A percentile compares a stretch with the other conserved stretches of the same genome.
These are phyloP conservation scores for Hortiboletus campestris DNA, from an alignment of 768 basidiomycete species.

Conservation along the genomic window DNA sequence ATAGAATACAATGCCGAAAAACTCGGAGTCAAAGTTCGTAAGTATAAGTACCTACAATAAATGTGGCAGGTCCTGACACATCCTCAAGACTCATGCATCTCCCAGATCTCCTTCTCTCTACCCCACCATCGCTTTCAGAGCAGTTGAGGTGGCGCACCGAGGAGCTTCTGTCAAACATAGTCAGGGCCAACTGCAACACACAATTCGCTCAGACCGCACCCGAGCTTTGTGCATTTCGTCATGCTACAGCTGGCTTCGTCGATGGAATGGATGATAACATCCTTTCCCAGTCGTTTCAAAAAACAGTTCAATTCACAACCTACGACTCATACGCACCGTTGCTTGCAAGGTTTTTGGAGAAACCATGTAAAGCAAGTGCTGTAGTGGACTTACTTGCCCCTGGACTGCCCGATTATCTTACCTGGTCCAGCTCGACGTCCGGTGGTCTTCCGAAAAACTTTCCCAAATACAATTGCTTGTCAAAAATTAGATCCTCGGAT, in stretches of 20 bases:
- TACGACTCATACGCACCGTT: slow-evolving; percentile 18
- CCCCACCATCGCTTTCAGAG: background rate
- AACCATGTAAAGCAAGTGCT: background rate
- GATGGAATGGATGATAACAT: background rate
- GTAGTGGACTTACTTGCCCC: slow-evolving; percentile 14
- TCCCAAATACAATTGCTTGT: slow-evolving; percentile 2
- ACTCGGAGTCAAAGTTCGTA: too few species aligned
- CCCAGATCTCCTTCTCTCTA: background rate
- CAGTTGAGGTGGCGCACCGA: background rate
- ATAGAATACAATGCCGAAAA: too few species aligned
- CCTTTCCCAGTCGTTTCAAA: slow-evolving; percentile 7
- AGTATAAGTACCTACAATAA: too few species aligned
- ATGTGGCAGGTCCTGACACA: background rate
- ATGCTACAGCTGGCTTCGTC: background rate
- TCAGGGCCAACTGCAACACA: background rate
- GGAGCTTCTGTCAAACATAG: background rate
- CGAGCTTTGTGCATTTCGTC: slow-evolving; percentile 5
- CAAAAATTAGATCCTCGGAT: background rate
- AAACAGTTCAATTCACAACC: slow-evolving; percentile 11
- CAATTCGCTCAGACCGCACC: slow-evolving; percentile 5
- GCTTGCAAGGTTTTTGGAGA: slow-evolving; percentile 5
- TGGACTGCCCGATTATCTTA: slow-evolving; percentile 20
- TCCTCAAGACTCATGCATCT: background rate
- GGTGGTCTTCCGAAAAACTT: slow-evolving; percentile 16
- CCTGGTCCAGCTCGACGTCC: slow-evolving; percentile 19